Conservation (phyloP, 2,329 filamentous ascomycete genomes). For the Ophiostoma sp. region DNA sequence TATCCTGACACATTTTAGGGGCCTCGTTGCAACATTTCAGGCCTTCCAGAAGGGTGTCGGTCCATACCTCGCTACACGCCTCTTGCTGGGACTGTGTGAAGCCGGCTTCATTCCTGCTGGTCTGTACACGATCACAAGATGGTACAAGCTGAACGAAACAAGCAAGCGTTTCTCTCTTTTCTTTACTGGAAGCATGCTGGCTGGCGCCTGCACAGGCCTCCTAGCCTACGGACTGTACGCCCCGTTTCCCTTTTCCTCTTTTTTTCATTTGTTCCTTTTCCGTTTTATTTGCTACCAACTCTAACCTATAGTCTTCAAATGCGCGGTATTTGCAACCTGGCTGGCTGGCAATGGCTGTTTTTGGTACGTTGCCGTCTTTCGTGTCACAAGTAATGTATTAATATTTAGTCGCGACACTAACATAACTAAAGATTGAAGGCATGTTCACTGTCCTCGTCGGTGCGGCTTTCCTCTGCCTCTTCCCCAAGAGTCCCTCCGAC, state of each 20-base stretch:
- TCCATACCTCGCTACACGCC: slow-evolving; percentile 25
- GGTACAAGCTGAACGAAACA: slow-evolving; percentile 45
- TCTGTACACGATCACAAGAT: slow-evolving; percentile 44
- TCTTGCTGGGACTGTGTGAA: slow-evolving; percentile 38
- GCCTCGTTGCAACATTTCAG: neutral
- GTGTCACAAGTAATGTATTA: neutral
- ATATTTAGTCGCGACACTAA: neutral
- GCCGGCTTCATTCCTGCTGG: slow-evolving; percentile 45
- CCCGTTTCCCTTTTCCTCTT: too few relatives aligned
- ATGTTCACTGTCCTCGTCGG: slow-evolving; percentile 3
- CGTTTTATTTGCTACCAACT: neutral
- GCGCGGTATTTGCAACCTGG: neutral
- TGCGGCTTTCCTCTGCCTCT: neutral
- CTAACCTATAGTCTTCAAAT: neutral
- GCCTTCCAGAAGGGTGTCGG: neutral
- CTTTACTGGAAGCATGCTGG: slow-evolving; percentile 40
- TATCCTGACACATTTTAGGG: neutral
- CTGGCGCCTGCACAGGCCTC: slow-evolving; percentile 35
- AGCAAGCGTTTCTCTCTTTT: slow-evolving; percentile 43
- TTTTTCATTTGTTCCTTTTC: neutral
- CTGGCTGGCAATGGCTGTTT: neutral
- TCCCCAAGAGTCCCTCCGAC: neutral
- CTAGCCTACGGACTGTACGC: slow-evolving; percentile 2
- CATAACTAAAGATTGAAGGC: neutral
- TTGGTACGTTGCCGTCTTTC: neutral